Base-by-base conservation (phyloP, 2,329 filamentous ascomycete species). In the Teratosphaeria gauchensis region DNA sequence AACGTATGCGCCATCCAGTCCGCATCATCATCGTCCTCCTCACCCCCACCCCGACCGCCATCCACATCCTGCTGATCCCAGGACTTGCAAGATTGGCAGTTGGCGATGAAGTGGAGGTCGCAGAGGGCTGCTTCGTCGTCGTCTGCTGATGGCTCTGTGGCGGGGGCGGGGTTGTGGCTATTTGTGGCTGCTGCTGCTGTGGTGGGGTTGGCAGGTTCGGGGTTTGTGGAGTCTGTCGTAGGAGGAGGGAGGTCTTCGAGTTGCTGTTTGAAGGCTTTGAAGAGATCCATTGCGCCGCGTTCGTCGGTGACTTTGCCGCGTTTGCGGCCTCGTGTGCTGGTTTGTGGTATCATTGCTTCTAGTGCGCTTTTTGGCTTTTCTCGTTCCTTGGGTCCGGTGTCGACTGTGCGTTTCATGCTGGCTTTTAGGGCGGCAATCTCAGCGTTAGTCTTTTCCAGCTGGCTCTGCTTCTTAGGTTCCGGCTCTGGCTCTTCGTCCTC, bases 51-150 rank as follows among this genome's bases (percentile, higher is more conserved):
- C 12, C 79, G 77, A 38, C 82, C 84, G 56, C 86, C 84, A 35
- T 80, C 81, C 21, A 81, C 81, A 46, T 82, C 78, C 30, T 84
- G 86, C 63, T 88, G 84, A 24, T 95, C 88, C 90, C 92, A 96
- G 0, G 86, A 83, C 59, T 84, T 85, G 73, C 94, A 99, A 51
- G 90, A 96, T 6, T 53, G 52, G 73, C 94, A 99, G 67, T 95
- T 89, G 54, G 88, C 89, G 63, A 99, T 95, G 73, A 97, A 99
- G 72, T 99, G 94, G 38, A 99, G 76, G 72, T 97, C 94, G 70
- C 94, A 99, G 3, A 95, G 79, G 55, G 81, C 81, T 2, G 84
- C 86, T 71, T 95, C 90, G 6, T 72, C 69, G 46, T 88, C 84
- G 2, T 86, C 86, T 4, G 31, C 32, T 11, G 42, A 11, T 19